Percentiles rank a stretch among this genome's conserved stretches.
Evolutionary conservation across 495 filamentous ascomycete species (phyloP).

Genomic region (Podospora sp.): DNA sequence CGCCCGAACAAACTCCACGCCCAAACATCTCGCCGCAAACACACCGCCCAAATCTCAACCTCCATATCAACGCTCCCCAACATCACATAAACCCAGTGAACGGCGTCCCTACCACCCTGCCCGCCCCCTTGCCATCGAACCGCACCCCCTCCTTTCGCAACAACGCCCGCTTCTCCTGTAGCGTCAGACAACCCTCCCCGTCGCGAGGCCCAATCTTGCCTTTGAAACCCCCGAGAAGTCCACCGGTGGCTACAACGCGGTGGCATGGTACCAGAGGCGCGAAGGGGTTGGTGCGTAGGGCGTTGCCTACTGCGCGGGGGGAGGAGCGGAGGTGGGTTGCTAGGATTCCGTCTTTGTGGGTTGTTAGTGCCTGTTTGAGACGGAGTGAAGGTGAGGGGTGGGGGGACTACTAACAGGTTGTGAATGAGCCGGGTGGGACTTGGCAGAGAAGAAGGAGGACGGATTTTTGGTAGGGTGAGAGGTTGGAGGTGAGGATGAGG

Average conservation of each 20-base stretch:
- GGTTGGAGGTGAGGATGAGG: conserved; percentile 14
- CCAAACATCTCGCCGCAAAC: not conserved
- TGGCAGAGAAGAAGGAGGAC: conserved; percentile 31
- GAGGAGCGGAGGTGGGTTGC: conserved; percentile 67
- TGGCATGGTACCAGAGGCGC: conserved; percentile 64
- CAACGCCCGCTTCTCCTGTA: conserved; percentile 47
- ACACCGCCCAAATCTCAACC: not conserved
- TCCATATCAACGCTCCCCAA: not conserved
- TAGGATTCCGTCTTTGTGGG: conserved; percentile 57
- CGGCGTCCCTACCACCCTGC: conserved; percentile 49
- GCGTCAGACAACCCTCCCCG: conserved; percentile 42
- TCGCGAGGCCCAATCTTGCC: conserved; percentile 42
- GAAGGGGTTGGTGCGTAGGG: conserved; percentile 70
- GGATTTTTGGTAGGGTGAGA: conserved; percentile 31
- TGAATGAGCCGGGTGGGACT: conserved; percentile 12
- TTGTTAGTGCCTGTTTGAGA: conserved; percentile 47
- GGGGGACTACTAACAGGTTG: not conserved
- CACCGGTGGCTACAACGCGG: conserved; percentile 50
- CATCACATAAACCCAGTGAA: conserved; percentile 36
- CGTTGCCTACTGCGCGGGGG: conserved; percentile 78
- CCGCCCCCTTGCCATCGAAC: conserved; percentile 38
- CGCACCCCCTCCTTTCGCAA: conserved; percentile 45
- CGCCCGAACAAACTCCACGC: no score
- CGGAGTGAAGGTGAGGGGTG: conserved; percentile 23
- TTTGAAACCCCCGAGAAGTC: conserved; percentile 56